phyloP scores from a whole-genome alignment of 2,329 filamentous ascomycete genomes.

The Ramichloridium luteum region DNA sequence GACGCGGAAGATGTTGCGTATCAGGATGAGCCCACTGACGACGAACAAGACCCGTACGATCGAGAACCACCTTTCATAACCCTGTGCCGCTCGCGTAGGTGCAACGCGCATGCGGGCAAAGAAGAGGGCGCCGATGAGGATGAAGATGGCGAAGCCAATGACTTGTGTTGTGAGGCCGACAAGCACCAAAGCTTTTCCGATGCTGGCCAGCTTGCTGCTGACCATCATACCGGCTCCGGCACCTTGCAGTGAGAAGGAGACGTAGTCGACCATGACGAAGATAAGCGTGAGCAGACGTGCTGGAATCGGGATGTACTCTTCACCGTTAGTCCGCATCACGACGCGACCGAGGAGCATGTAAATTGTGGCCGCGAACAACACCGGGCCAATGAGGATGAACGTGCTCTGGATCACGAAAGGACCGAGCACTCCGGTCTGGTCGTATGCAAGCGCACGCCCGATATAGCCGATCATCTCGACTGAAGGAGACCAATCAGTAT shows the following conservation, averaged over 20 bases:
- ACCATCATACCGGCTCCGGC: slow-evolving; percentile 15
- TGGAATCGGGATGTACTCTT: slow-evolving; percentile 32
- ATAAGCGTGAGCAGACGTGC: slow-evolving; percentile 35
- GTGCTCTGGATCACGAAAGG: slow-evolving; percentile 34
- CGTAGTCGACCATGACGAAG: slow-evolving; percentile 37
- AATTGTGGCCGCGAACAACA: slow-evolving; percentile 38
- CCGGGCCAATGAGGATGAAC: slow-evolving; percentile 37
- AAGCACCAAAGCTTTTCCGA: slow-evolving; percentile 35
- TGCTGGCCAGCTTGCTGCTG: slow-evolving; percentile 16
- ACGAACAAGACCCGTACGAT: slow-evolving; percentile 34
- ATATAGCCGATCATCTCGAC: slow-evolving; percentile 44
- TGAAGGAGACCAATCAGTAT: slow-evolving; percentile 17
- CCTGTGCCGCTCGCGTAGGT: not conserved
- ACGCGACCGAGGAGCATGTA: slow-evolving; percentile 40
- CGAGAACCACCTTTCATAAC: slow-evolving; percentile 20
- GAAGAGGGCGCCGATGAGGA: slow-evolving; percentile 22
- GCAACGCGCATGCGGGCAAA: slow-evolving; percentile 14
- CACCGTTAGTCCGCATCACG: slow-evolving; percentile 30
- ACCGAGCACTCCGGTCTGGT: slow-evolving; percentile 29
- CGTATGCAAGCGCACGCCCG: slow-evolving; percentile 34
- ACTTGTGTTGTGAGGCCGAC: slow-evolving; percentile 40
- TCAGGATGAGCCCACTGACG: slow-evolving; percentile 32
- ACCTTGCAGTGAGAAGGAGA: slow-evolving; percentile 36
- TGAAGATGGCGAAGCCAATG: slow-evolving; percentile 40
- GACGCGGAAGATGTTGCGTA: slow-evolving; percentile 38